A percentile compares a stretch with the other conserved stretches of the same genome.
These are phyloP conservation scores for Papiliotrema nemorosa DNA, from an alignment of 1,284 basidiomycete genomes.

Conservation along the genomic window DNA sequence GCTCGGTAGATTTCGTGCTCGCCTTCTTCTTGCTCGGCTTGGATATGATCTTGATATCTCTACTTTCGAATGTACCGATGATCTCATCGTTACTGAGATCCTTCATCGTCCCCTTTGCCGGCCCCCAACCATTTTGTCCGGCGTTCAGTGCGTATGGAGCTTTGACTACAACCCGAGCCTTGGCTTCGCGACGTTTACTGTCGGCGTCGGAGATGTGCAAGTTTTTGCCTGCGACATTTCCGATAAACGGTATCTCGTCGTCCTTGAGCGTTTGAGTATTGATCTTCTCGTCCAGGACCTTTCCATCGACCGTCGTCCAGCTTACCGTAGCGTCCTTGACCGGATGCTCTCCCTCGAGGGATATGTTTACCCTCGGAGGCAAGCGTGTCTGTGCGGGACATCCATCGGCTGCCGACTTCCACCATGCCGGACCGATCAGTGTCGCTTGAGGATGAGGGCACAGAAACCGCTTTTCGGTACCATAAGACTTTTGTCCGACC, in stretches of 20 bases:
- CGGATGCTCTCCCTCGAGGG: slow-evolving; percentile 82
- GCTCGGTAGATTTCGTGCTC: slow-evolving; percentile 87
- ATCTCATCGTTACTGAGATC: slow-evolving; percentile 66
- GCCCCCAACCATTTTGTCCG: slow-evolving; percentile 30
- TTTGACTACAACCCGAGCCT: slow-evolving; percentile 82
- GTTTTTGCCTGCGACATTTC: slow-evolving; percentile 43
- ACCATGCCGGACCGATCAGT: slow-evolving; percentile 93
- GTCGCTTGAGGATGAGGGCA: slow-evolving; percentile 94
- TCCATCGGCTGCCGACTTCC: slow-evolving; percentile 52
- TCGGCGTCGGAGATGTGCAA: slow-evolving; percentile 46
- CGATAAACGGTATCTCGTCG: slow-evolving; percentile 40
- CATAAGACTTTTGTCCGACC: slow-evolving; percentile 95
- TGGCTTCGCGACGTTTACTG: slow-evolving; percentile 66
- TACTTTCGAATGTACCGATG: slow-evolving; percentile 80
- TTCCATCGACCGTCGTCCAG: slow-evolving; percentile 42
- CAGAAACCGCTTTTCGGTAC: slow-evolving; percentile 92
- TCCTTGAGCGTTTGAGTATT: slow-evolving; percentile 28
- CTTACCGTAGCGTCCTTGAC: slow-evolving; percentile 56
- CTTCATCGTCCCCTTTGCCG: slow-evolving; percentile 50
- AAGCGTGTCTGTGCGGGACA: slow-evolving; percentile 45
- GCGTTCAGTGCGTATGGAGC: slow-evolving; percentile 60
- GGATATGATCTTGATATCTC: slow-evolving; percentile 94
- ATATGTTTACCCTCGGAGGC: slow-evolving; percentile 79
- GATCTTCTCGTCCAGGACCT: slow-evolving; percentile 38
- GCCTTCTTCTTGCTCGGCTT: slow-evolving; percentile 96